Conservation (phyloP, 139 green algal genomes). For the Auxenochlorella pyrenoidosa region DNA sequence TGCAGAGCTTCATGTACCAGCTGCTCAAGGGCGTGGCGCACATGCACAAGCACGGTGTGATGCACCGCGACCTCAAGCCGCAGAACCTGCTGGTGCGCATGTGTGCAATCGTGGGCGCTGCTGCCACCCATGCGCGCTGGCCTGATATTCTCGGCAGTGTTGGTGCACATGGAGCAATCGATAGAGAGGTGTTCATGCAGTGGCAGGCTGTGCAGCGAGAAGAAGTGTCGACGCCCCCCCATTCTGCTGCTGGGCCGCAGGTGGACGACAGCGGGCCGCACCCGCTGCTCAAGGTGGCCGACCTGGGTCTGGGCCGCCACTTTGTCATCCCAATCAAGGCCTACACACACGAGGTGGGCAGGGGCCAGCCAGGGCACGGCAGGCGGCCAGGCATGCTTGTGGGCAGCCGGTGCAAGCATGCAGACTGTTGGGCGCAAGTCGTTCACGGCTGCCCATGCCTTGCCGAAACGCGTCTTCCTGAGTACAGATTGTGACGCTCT, state of each 20-base stretch:
- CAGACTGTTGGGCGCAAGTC: too few relatives aligned
- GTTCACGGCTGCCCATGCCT: too few relatives aligned
- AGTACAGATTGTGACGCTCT: conserved; percentile 95
- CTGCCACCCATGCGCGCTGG: too few relatives aligned
- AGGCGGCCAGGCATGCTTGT: neutral
- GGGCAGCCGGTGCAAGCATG: neutral
- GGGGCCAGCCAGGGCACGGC: too few relatives aligned
- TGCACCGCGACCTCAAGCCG: conserved; percentile 98
- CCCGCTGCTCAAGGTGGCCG: conserved; percentile 93
- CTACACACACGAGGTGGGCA: conserved; percentile 97
- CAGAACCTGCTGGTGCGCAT: conserved; percentile 95
- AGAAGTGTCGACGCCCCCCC: too few relatives aligned
- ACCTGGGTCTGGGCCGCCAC: conserved; percentile 94
- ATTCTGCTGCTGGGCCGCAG: neutral
- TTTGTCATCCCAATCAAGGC: conserved; percentile 98
- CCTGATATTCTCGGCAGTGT: too few relatives aligned
- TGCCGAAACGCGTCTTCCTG: neutral
- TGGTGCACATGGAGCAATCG: too few relatives aligned
- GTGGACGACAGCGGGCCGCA: conserved; percentile 61
- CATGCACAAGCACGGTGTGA: conserved; percentile 95
- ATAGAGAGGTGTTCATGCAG: too few relatives aligned
- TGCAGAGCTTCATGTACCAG: conserved; percentile 97
- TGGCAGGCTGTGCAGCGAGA: too few relatives aligned
- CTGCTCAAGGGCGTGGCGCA: conserved; percentile 94
- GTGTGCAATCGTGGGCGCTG: too few relatives aligned